Conservation (phyloP, 331 rosid genomes). For the Quercus phellos region DNA sequence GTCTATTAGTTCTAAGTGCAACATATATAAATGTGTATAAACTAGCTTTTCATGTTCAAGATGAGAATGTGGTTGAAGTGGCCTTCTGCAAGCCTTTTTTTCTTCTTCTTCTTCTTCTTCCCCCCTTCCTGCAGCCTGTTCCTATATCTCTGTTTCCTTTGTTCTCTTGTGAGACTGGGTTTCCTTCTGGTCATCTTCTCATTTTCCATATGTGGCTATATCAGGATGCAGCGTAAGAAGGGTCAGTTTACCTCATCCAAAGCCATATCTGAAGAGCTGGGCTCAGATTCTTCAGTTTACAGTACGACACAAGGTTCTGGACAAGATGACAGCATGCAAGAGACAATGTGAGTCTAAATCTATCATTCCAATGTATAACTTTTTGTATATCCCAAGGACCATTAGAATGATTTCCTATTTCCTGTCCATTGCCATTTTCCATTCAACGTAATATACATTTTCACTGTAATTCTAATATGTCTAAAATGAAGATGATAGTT, state of each 20-base stretch:
- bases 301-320: conserved; percentile 33
- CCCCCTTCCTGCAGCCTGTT: too few species aligned
- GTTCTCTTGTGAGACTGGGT: not conserved
- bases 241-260: conserved; percentile 53
- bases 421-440: not conserved
- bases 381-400: not conserved
- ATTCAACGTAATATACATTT: not conserved
- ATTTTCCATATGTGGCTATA: not conserved
- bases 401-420: not conserved
- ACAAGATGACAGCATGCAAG: conserved; percentile 47
- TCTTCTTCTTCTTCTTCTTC: not conserved
- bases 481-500: not conserved
- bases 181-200: conserved; percentile 3
- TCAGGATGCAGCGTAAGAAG: conserved; percentile 61
- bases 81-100: not conserved
- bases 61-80: not conserved
- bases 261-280: conserved; percentile 36
- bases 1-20: not conserved
- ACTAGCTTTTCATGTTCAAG: not conserved
- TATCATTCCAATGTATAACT: not conserved
- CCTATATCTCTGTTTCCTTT: not conserved
- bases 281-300: conserved; percentile 28
- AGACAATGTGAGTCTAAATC: conserved; percentile 36
- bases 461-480: not conserved
- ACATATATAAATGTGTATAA: not conserved